These are phyloP conservation scores for Bacidia rubella DNA, from an alignment of 495 filamentous ascomycete species.

Conservation along the genomic window DNA sequence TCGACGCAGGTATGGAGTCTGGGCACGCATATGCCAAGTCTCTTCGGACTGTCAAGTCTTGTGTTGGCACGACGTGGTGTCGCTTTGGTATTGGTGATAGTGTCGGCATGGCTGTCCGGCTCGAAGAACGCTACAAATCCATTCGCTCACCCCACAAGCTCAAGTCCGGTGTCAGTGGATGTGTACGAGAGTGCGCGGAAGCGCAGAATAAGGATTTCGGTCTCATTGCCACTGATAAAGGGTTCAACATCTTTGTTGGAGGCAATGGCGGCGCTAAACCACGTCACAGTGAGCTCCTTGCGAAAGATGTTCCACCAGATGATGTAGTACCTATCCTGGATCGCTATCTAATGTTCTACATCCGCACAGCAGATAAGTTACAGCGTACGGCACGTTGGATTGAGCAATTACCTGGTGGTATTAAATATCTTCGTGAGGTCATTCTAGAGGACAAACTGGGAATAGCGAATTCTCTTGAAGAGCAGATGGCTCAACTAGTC, in stretches of 20 bases:
- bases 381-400: slow-evolving; percentile 92
- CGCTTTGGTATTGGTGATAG: slow-evolving; percentile 87
- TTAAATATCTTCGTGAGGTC: slow-evolving; percentile 72
- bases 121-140: slow-evolving; percentile 93
- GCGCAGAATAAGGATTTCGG: slow-evolving; percentile 96
- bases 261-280: slow-evolving; percentile 91
- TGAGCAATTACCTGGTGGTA: slow-evolving; percentile 74
- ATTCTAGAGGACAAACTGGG: slow-evolving; percentile 82
- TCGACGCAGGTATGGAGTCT: slow-evolving; percentile 87
- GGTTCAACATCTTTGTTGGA: slow-evolving; percentile 88
- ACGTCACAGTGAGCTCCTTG: slow-evolving; percentile 71
- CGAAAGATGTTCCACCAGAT: slow-evolving; percentile 78
- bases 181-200: slow-evolving; percentile 88
- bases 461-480: slow-evolving; percentile 73
- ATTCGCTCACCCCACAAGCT: slow-evolving; percentile 86
- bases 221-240: slow-evolving; percentile 86
- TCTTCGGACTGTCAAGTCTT: slow-evolving; percentile 80
- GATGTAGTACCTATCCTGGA: slow-evolving; percentile 80
- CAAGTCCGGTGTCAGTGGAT: slow-evolving; percentile 86
- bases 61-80: slow-evolving; percentile 92
- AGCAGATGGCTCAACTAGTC: slow-evolving; percentile 81
- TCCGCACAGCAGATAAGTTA: slow-evolving; percentile 88
- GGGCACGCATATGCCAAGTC: slow-evolving; percentile 93
- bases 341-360: slow-evolving; percentile 91
- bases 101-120: slow-evolving; percentile 87